Conservation (phyloP, 768 basidiomycete species). For the Sistotremastrum niveocremeum region DNA sequence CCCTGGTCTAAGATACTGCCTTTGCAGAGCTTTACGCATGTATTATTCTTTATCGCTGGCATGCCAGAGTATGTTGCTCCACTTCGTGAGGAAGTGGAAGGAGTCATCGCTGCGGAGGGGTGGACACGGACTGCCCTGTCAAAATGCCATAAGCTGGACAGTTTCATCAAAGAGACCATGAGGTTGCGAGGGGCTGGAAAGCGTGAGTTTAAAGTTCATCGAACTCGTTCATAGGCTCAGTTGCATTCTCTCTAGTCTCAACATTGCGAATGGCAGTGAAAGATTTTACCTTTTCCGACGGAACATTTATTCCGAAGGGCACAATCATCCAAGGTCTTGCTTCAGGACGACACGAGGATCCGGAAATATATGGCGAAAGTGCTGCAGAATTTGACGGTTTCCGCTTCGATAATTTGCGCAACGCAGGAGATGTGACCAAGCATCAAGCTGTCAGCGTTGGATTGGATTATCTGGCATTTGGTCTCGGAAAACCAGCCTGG, state of each 20-base stretch:
- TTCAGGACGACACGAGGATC: too few relatives aligned
- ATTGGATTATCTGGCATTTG: slow-evolving; percentile 24
- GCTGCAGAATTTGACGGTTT: slow-evolving; percentile 12
- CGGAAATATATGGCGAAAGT: neutral
- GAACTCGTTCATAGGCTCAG: neutral
- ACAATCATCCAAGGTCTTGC: slow-evolving; percentile 6
- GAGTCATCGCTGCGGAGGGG: slow-evolving; percentile 15
- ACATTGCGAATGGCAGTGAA: slow-evolving; percentile 16
- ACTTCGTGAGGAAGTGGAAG: slow-evolving; percentile 27
- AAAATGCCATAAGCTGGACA: slow-evolving; percentile 22
- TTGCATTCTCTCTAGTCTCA: slow-evolving; percentile 9
- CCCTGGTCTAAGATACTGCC: slow-evolving; percentile 1
- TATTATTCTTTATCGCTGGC: slow-evolving; percentile 23
- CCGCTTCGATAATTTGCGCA: slow-evolving; percentile 29
- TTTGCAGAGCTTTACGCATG: slow-evolving; percentile 17
- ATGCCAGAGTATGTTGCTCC: slow-evolving; percentile 20
- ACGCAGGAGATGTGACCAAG: slow-evolving; percentile 18
- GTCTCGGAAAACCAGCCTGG: slow-evolving; percentile 22
- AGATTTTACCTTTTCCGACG: slow-evolving; percentile 23
- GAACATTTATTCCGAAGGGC: slow-evolving; percentile 15
- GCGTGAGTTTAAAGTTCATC: slow-evolving; percentile 1
- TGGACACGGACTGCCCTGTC: slow-evolving; percentile 24
- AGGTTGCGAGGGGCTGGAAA: slow-evolving; percentile 12
- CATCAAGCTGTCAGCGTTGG: slow-evolving; percentile 24
- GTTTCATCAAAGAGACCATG: slow-evolving; percentile 20